Conservation (phyloP, 306 rosid species). For the Ochetophila trinervis region DNA sequence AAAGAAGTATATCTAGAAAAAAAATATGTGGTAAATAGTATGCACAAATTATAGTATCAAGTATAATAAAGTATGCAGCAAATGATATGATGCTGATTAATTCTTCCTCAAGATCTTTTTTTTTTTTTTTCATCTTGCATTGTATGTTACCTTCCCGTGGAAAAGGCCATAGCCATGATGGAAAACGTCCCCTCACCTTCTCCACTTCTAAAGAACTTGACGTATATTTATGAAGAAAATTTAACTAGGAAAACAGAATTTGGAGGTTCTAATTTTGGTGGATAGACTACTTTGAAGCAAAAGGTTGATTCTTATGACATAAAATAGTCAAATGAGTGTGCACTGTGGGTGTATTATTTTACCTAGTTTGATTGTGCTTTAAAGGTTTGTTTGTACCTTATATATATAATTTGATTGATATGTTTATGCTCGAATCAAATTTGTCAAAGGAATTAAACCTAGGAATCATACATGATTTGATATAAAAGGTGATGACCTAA, state of each 20-base stretch:
- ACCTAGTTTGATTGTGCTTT: not conserved
- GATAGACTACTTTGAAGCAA: slow-evolving; percentile 81
- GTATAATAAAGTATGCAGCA: not conserved
- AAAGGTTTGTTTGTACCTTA: too few relatives aligned
- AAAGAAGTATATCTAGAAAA: too few relatives aligned
- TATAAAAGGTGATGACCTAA: slow-evolving; percentile 70
- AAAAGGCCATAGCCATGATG: slow-evolving; percentile 75
- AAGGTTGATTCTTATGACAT: slow-evolving; percentile 66
- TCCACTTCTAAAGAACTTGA: slow-evolving; percentile 63
- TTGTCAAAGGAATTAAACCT: slow-evolving; percentile 67
- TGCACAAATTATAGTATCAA: too few relatives aligned
- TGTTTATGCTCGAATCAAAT: slow-evolving; percentile 48
- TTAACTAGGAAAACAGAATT: slow-evolving; percentile 64
- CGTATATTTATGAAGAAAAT: slow-evolving; percentile 58
- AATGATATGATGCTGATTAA: slow-evolving; percentile 13
- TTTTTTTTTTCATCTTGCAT: slow-evolving; percentile 69
- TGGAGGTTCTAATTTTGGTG: slow-evolving; percentile 96
- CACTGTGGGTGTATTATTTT: slow-evolving; percentile 75
- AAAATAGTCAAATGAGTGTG: slow-evolving; percentile 71
- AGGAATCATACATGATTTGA: slow-evolving; percentile 82
- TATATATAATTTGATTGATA: slow-evolving; percentile 18
- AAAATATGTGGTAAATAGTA: not conserved
- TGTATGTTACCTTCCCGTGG: slow-evolving; percentile 92
- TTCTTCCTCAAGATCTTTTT: slow-evolving; percentile 4
- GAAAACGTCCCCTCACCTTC: slow-evolving; percentile 70